Evolutionary conservation across 345 rosid species (phyloP).

Genomic region (Diplotaxis tenuifolia): DNA sequence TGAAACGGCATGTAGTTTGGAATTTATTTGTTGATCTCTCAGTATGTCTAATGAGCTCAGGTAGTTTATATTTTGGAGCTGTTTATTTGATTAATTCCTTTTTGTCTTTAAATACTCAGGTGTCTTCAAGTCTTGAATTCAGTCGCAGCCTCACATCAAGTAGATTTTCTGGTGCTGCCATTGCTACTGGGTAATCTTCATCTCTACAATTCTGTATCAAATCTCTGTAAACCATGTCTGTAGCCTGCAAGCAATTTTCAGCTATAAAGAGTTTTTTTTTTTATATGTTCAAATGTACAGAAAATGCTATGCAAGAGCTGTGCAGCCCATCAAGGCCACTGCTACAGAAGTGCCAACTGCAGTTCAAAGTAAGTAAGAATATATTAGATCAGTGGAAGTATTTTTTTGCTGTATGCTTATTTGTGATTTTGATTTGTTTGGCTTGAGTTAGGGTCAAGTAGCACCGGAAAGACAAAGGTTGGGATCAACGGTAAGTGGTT

Average conservation of each 20-base stretch:
- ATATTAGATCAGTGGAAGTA: neutral
- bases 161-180: constrained; percentile 47
- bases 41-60: neutral
- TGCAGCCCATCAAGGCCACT: constrained; percentile 73
- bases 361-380: constrained; percentile 51
- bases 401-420: constrained; percentile 22
- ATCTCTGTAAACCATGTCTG: neutral
- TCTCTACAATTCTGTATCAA: constrained; percentile 60
- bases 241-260: neutral
- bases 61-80: neutral
- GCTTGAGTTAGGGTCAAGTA: constrained; percentile 47
- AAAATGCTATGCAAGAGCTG: constrained; percentile 40
- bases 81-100: neutral
- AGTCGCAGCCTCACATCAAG: constrained; percentile 39
- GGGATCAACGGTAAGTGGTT: constrained; percentile 84
- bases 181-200: constrained; percentile 41
- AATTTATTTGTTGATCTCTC: neutral
- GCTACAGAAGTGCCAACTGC: constrained; percentile 71
- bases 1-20: neutral
- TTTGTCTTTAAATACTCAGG: constrained; percentile 34
- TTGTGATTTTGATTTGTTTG: constrained; percentile 29
- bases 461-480: constrained; percentile 62
- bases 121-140: constrained; percentile 41
- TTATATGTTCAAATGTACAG: constrained; percentile 35
- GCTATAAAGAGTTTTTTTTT: neutral